These are phyloP conservation scores for Sophora flavescens DNA, from an alignment of 306 rosid genomes.

Conservation along the genomic window DNA sequence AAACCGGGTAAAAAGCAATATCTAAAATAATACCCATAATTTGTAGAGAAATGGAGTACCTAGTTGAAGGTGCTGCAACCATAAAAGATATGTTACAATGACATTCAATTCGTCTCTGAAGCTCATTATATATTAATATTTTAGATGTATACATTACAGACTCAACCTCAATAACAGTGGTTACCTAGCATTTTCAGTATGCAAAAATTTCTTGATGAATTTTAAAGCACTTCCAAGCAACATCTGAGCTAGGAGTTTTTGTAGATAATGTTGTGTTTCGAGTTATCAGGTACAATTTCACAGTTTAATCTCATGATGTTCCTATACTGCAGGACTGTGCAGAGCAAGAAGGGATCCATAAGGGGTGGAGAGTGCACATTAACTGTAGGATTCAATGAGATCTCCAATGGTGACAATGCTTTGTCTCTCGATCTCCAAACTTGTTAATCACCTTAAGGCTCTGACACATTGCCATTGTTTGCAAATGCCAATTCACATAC, in stretches of 20 bases:
- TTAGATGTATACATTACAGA: slow-evolving; percentile 11
- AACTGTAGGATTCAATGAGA: slow-evolving; percentile 4
- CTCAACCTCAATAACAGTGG: slow-evolving; percentile 14
- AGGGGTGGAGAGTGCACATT: slow-evolving; percentile 16
- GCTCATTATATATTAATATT: background rate
- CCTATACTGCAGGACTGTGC: slow-evolving; percentile 5
- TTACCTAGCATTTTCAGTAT: background rate
- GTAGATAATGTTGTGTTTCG: slow-evolving; percentile 8
- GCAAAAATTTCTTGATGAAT: slow-evolving; percentile 11
- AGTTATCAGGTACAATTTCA: slow-evolving; percentile 17
- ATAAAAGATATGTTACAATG: background rate
- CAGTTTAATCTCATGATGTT: slow-evolving; percentile 24
- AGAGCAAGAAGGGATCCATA: background rate
- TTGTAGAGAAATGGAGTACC: slow-evolving; percentile 26
- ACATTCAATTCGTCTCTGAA: background rate
- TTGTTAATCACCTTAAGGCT: background rate
- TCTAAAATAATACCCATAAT: slow-evolving; percentile 1
- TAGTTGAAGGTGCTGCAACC: slow-evolving; percentile 28
- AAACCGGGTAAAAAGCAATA: background rate
- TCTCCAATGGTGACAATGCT: slow-evolving; percentile 1
- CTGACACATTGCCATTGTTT: slow-evolving; percentile 36
- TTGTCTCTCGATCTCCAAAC: slow-evolving; percentile 21
- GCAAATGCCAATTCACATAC: slow-evolving; percentile 83
- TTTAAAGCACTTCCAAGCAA: slow-evolving; percentile 23
- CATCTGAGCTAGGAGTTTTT: slow-evolving; percentile 37